phyloP scores from a whole-genome alignment of 1,139 yeast species.

The Magnusiomyces suaveolens region DNA sequence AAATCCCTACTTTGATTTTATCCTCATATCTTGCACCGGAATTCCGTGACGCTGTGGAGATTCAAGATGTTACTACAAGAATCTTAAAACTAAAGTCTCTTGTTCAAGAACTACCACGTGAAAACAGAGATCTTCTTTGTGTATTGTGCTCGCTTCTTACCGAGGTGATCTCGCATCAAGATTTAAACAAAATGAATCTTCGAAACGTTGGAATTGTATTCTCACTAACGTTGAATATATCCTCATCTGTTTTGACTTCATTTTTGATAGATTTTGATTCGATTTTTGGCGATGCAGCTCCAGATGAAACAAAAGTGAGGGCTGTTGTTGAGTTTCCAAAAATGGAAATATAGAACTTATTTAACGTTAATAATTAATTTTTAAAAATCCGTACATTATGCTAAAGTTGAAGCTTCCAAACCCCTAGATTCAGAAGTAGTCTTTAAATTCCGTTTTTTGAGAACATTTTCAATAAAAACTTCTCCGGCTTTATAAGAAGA shows the following conservation, averaged over 20 bases:
- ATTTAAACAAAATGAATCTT: conserved; percentile 72
- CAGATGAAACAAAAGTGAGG: conserved; percentile 3
- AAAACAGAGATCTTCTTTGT: conserved; percentile 53
- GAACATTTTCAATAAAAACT: conserved; percentile 88
- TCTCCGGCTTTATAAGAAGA: conserved; percentile 98
- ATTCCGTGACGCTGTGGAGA: conserved; percentile 34
- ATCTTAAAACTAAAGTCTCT: conserved; percentile 30
- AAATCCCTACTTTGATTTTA: conserved; percentile 55
- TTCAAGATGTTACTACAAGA: conserved; percentile 27
- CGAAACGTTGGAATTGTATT: conserved; percentile 73
- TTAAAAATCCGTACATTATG: background rate
- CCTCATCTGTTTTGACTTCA: conserved; percentile 53
- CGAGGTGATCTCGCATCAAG: conserved; percentile 53
- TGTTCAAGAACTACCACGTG: conserved; percentile 35
- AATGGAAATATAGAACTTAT: background rate
- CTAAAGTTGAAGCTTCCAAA: background rate
- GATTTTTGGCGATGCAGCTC: conserved; percentile 44
- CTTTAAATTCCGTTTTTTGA: conserved; percentile 49
- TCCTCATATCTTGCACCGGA: conserved; percentile 41
- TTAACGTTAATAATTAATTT: background rate
- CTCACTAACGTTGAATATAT: conserved; percentile 71
- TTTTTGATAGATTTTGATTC: conserved; percentile 56
- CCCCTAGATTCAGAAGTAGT: background rate
- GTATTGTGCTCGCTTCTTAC: conserved; percentile 59
- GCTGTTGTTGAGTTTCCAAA: conserved; percentile 2